Conservation (phyloP, 2,329 filamentous ascomycete genomes). For the Apiospora malaysiana region DNA sequence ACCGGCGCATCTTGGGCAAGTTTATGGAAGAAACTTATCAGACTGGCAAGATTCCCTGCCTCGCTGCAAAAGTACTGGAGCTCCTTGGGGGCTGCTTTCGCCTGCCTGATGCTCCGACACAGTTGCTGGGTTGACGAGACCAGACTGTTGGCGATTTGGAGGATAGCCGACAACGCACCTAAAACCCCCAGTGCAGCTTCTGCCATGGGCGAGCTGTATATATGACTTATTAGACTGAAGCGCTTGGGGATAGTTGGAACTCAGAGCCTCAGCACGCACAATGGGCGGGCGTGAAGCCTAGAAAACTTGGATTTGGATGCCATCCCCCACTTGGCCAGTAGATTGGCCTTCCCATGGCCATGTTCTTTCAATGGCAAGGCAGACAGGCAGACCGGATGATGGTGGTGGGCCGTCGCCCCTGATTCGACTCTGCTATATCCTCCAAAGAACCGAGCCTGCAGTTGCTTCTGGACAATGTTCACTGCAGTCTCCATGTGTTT, state of each 20-base stretch:
- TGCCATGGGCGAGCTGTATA: not conserved
- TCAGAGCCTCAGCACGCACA: no score
- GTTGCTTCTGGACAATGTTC: not conserved
- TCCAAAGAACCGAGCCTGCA: not conserved
- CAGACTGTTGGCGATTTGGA: not conserved
- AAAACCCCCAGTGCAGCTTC: constrained; percentile 26
- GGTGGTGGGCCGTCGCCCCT: not conserved
- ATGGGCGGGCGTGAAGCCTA: not conserved
- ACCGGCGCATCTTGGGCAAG: not conserved
- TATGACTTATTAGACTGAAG: not conserved
- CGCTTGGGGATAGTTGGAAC: not conserved
- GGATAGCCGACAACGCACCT: constrained; percentile 24
- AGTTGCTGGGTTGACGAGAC: not conserved
- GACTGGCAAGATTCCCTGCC: not conserved
- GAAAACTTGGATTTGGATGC: not conserved
- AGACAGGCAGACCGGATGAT: not conserved
- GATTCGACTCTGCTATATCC: not conserved
- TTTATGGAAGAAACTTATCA: not conserved
- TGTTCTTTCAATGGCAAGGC: not conserved
- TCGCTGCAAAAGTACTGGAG: not conserved
- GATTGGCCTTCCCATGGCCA: not conserved
- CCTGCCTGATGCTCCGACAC: not conserved
- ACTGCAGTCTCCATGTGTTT: not conserved
- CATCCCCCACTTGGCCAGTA: not conserved
- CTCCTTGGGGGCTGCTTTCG: not conserved